phyloP scores from a whole-genome alignment of 495 filamentous ascomycete genomes.

The Sabuloglossum arenarium region DNA sequence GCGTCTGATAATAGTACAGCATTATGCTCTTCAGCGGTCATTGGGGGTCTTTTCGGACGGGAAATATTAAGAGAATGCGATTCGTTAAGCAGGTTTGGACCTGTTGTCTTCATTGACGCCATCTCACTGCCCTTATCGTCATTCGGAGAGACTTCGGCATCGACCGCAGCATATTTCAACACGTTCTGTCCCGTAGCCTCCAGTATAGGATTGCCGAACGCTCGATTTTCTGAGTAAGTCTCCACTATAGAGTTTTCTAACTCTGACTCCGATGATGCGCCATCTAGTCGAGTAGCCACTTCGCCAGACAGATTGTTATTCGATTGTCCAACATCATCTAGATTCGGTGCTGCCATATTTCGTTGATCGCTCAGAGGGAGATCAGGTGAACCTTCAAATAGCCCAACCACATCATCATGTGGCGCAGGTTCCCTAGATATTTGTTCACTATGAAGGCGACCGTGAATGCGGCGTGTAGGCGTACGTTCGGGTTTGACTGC shows the following conservation, averaged over 20 bases:
- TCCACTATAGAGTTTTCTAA: neutral
- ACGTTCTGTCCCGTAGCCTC: neutral
- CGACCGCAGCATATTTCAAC: neutral
- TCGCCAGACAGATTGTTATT: neutral
- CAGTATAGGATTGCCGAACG: neutral
- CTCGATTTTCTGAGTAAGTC: neutral
- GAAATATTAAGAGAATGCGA: neutral
- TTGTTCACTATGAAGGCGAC: neutral
- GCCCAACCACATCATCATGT: neutral
- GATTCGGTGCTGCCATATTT: neutral
- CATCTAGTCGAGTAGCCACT: neutral
- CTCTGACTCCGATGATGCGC: neutral
- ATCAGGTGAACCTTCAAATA: neutral
- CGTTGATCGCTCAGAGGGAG: neutral
- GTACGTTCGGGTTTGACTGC: neutral
- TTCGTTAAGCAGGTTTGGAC: neutral
- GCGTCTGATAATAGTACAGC: slow-evolving; percentile 61
- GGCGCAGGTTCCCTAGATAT: neutral
- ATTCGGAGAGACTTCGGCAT: neutral
- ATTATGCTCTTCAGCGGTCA: slow-evolving; percentile 88
- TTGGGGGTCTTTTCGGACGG: neutral
- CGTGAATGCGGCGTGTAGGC: neutral
- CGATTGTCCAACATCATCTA: neutral
- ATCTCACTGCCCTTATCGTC: neutral
- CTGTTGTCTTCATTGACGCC: neutral